Conservation (phyloP, 495 filamentous ascomycete species). For the Sabuloglossum arenarium region DNA sequence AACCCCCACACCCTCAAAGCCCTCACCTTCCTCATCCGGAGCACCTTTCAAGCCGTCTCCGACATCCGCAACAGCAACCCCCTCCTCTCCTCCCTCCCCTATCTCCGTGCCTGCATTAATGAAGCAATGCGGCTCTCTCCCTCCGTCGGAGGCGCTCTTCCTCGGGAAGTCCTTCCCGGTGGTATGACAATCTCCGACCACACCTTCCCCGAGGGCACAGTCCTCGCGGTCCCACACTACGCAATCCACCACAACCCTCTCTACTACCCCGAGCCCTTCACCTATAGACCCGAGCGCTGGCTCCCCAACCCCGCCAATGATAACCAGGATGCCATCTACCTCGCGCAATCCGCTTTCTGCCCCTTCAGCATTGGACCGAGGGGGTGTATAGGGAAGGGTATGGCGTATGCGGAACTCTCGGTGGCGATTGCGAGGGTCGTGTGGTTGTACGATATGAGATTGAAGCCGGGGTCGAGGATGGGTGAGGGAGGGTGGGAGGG, state of each 20-base stretch:
- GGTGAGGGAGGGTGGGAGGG: not conserved
- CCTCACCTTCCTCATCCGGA: too few species aligned
- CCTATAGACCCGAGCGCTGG: slow-evolving; percentile 33
- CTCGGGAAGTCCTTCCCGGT: slow-evolving; percentile 38
- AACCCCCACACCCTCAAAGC: slow-evolving; percentile 23
- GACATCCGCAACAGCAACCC: slow-evolving; percentile 26
- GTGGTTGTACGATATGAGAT: not conserved
- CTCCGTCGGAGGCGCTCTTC: slow-evolving; percentile 35
- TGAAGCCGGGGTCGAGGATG: not conserved
- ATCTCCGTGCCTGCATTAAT: slow-evolving; percentile 39
- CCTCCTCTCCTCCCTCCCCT: slow-evolving; percentile 10
- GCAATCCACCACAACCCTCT: slow-evolving; percentile 31
- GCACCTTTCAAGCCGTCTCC: slow-evolving; percentile 23
- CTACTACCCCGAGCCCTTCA: slow-evolving; percentile 31
- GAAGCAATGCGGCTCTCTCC: slow-evolving; percentile 50
- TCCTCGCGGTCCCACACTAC: slow-evolving; percentile 32
- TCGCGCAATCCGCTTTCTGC: not conserved
- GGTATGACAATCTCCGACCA: slow-evolving; percentile 33
- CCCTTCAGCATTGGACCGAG: not conserved
- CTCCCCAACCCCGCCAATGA: slow-evolving; percentile 19
- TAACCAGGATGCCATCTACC: slow-evolving; percentile 9
- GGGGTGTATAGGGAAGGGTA: not conserved
- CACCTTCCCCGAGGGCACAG: slow-evolving; percentile 28
- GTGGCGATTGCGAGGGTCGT: not conserved
- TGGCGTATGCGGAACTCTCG: not conserved